A percentile compares a stretch with the other conserved stretches of the same genome.
Evolutionary conservation across 1,139 yeast species (phyloP).

Genomic region (Arxiozyma bovina): DNA sequence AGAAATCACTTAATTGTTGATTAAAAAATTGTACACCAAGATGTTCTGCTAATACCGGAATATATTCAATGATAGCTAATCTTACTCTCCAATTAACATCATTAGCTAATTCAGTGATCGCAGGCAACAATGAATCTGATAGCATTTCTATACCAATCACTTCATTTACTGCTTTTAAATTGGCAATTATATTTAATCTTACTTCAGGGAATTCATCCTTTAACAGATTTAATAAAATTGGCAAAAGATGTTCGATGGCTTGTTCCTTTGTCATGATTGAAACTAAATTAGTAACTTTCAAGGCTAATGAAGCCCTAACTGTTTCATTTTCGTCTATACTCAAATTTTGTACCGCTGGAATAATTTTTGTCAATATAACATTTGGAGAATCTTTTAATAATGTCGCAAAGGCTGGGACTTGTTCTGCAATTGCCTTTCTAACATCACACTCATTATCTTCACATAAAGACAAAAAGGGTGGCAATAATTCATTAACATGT

Average conservation of each 20-base stretch:
- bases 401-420: slow-evolving; percentile 71
- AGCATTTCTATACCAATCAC: slow-evolving; percentile 86
- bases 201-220: slow-evolving; percentile 97
- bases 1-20: slow-evolving; percentile 78
- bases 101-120: slow-evolving; percentile 90
- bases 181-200: slow-evolving; percentile 85
- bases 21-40: slow-evolving; percentile 90
- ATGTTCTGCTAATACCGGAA: slow-evolving; percentile 93
- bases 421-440: slow-evolving; percentile 87
- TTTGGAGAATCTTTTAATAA: slow-evolving; percentile 38
- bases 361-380: slow-evolving; percentile 56
- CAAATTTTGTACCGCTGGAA: slow-evolving; percentile 77
- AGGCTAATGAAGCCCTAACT: slow-evolving; percentile 87
- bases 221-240: slow-evolving; percentile 85
- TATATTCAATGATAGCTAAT: slow-evolving; percentile 92
- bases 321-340: slow-evolving; percentile 88
- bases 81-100: slow-evolving; percentile 98
- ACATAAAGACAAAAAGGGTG: slow-evolving; percentile 59
- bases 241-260: slow-evolving; percentile 75
- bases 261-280: slow-evolving; percentile 79
- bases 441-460: slow-evolving; percentile 96
- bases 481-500: slow-evolving; percentile 52
- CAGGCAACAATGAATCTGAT: slow-evolving; percentile 84
- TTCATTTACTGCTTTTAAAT: slow-evolving; percentile 83
- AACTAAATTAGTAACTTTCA: slow-evolving; percentile 78